Percentiles rank a stretch among this genome's conserved stretches.
These are phyloP conservation scores for Phoma herbarum DNA, from an alignment of 2,329 filamentous ascomycete species.

Conservation along the genomic window DNA sequence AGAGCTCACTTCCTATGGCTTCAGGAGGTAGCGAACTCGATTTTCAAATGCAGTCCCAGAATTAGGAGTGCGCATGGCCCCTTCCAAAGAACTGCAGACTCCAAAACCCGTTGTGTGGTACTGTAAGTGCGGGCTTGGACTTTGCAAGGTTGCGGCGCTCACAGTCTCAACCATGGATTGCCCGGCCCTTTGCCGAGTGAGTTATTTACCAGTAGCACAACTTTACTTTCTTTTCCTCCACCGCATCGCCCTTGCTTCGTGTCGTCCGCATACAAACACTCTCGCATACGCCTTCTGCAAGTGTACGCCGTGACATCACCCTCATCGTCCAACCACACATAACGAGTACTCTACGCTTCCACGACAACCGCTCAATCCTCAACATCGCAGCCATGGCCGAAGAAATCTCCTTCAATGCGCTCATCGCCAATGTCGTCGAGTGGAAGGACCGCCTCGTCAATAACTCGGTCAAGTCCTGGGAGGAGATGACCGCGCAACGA, in stretches of 20 bases:
- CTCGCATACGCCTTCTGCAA: conserved; percentile 9
- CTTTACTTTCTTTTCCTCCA: not conserved
- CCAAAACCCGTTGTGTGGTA: not conserved
- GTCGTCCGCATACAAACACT: conserved; percentile 8
- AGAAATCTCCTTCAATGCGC: conserved; percentile 22
- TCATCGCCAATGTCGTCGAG: conserved; percentile 38
- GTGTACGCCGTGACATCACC: conserved; percentile 5
- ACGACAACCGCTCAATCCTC: not conserved
- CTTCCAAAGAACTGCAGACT: not conserved
- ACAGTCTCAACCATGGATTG: not conserved
- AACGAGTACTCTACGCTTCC: not conserved
- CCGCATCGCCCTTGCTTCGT: conserved; percentile 1
- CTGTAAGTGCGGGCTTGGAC: not conserved
- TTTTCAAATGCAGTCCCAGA: not conserved
- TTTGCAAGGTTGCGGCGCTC: not conserved
- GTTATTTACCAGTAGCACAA: conserved; percentile 10
- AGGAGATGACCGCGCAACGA: conserved; percentile 55
- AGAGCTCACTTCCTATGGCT: not conserved
- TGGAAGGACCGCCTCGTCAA: conserved; percentile 50
- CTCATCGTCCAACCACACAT: not conserved
- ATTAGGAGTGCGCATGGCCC: not conserved
- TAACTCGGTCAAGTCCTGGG: conserved; percentile 56
- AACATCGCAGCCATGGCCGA: conserved; percentile 26
- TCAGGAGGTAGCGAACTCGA: not conserved
- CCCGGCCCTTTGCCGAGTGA: conserved; percentile 1